Percentiles rank a stretch among this genome's conserved stretches.
phyloP scores from a whole-genome alignment of 805 yeast species.

The Huiozyma sinensis region DNA sequence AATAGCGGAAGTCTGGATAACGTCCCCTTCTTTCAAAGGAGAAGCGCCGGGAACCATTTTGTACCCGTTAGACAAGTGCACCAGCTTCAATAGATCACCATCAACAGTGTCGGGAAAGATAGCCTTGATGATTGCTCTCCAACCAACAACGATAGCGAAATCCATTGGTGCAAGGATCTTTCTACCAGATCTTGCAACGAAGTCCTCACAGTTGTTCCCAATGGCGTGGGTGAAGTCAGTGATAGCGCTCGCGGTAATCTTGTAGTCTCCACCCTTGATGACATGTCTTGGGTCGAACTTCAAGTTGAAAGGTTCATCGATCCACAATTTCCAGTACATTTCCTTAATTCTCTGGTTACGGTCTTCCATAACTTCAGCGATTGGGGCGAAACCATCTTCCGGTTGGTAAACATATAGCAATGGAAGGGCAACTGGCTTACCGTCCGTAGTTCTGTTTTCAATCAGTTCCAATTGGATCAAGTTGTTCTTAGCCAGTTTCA shows the following conservation, averaged over 20 bases:
- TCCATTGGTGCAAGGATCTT: constrained; percentile 94
- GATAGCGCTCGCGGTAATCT: constrained; percentile 65
- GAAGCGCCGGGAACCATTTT: constrained; percentile 85
- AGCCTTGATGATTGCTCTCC: constrained; percentile 98
- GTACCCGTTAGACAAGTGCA: constrained; percentile 91
- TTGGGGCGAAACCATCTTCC: constrained; percentile 90
- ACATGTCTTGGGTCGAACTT: constrained; percentile 65
- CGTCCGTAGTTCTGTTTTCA: constrained; percentile 81
- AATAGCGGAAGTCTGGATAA: constrained; percentile 70
- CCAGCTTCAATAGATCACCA: constrained; percentile 89
- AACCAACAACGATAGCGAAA: constrained; percentile 94
- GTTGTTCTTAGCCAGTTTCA: constrained; percentile 39
- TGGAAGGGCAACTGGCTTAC: constrained; percentile 60
- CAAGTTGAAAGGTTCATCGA: constrained; percentile 50
- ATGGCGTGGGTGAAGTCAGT: constrained; percentile 93
- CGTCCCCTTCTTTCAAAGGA: constrained; percentile 82
- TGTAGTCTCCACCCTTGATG: constrained; percentile 54
- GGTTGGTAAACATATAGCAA: constrained; percentile 73
- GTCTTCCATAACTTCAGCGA: constrained; percentile 77
- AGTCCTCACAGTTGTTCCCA: constrained; percentile 94
- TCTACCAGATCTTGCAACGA: constrained; percentile 79
- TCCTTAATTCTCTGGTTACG: constrained; percentile 89
- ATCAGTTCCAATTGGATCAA: constrained; percentile 63
- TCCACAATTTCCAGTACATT: constrained; percentile 98
- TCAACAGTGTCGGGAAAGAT: constrained; percentile 94